These are phyloP conservation scores for Penicillium sclerotiorum DNA, from an alignment of 2,329 filamentous ascomycete species.

Conservation along the genomic window DNA sequence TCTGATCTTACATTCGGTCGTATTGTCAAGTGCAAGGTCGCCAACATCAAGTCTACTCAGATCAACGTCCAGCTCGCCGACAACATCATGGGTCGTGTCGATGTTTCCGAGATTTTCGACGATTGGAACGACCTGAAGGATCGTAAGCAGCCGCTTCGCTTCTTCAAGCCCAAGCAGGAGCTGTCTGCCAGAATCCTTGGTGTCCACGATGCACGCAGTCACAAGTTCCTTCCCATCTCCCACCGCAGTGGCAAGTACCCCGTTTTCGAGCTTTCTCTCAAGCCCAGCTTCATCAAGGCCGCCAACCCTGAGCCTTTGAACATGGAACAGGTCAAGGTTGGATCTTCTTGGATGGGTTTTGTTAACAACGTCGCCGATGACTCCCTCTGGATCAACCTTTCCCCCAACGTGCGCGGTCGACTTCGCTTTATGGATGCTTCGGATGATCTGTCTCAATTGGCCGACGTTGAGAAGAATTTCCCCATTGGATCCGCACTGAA, in stretches of 20 bases:
- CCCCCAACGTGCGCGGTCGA: conserved; percentile 82
- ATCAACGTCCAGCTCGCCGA: conserved; percentile 87
- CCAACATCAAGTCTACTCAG: conserved; percentile 87
- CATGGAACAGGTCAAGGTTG: conserved; percentile 71
- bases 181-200: conserved; percentile 78
- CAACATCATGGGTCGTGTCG: conserved; percentile 87
- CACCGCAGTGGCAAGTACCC: conserved; percentile 77
- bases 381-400: conserved; percentile 86
- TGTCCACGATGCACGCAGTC: conserved; percentile 84
- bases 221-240: conserved; percentile 87
- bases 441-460: conserved; percentile 78
- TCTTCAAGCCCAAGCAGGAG: conserved; percentile 71
- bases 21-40: conserved; percentile 73
- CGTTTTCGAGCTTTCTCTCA: conserved; percentile 85
- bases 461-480: conserved; percentile 76
- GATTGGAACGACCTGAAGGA: conserved; percentile 83
- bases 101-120: conserved; percentile 88
- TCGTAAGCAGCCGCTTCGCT: conserved; percentile 75
- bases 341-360: conserved; percentile 75
- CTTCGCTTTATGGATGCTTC: conserved; percentile 82
- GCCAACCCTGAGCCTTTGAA: conserved; percentile 65
- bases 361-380: conserved; percentile 85
- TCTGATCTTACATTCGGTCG: conserved; percentile 75
- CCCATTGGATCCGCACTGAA: conserved; percentile 86
- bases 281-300: conserved; percentile 61